Evolutionary conservation across 2,329 filamentous ascomycete genomes (phyloP).

Genomic region (Lasiodiplodia theobromae): DNA sequence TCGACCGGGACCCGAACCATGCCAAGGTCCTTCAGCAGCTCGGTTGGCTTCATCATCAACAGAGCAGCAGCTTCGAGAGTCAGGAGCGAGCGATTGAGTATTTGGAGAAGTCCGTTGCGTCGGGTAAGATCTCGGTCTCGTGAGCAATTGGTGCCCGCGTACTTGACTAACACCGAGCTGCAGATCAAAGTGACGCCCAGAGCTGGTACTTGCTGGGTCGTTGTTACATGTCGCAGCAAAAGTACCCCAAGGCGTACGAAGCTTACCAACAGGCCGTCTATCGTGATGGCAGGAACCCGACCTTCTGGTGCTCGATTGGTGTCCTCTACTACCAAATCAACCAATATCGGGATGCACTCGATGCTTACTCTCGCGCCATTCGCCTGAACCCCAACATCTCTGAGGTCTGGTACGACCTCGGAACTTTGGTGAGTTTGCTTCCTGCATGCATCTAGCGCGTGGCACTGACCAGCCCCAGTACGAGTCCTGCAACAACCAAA

Average conservation of each 20-base stretch:
- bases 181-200: constrained; percentile 93
- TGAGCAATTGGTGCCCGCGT: background rate
- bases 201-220: constrained; percentile 98
- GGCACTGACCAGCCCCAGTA: constrained; percentile 67
- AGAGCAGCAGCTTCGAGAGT: constrained; percentile 87
- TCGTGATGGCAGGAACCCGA: constrained; percentile 94
- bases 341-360: constrained; percentile 96
- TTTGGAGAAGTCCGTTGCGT: constrained; percentile 92
- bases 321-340: constrained; percentile 99
- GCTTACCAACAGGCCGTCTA: constrained; percentile 99
- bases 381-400: constrained; percentile 97
- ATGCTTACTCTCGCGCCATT: constrained; percentile 96
- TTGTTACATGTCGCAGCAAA: constrained; percentile 99
- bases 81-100: constrained; percentile 98
- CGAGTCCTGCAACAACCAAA: constrained; percentile 99
- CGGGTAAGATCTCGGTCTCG: constrained; percentile 65
- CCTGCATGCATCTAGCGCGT: background rate
- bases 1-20: constrained; percentile 93
- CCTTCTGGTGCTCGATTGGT: constrained; percentile 99
- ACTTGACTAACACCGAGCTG: background rate
- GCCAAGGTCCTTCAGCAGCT: constrained; percentile 98
- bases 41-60: constrained; percentile 96
- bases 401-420: constrained; percentile 98
- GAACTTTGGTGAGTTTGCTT: constrained; percentile 77
- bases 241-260: constrained; percentile 98